Evolutionary conservation across 495 filamentous ascomycete genomes (phyloP), one percentile per base, ranked within the genome.

Genomic region (Extremus antarcticus): DNA sequence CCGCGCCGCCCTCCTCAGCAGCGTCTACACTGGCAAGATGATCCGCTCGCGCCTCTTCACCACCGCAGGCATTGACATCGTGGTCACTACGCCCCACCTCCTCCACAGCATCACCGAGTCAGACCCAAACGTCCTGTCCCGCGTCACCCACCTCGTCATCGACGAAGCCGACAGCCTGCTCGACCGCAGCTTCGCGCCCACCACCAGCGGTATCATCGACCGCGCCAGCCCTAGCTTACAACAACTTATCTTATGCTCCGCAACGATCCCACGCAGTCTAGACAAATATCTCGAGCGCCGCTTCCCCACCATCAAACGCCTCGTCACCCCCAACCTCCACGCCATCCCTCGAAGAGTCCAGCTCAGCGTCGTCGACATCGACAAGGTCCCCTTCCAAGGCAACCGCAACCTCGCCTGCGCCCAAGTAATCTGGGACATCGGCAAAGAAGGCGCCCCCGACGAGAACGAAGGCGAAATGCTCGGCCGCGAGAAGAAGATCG

Each of bases 161-260:
- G 92, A 98, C 66, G 92, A 98, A 69, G 92, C 92, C 22, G 92
- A 98, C 70, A 94, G 89, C 13, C 80, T 98, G 13, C 79, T 97
- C 64, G 94, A 98, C 68, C 85, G 89, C 50, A 88, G 87, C 25
- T 98, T 98, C 74, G 71, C 83, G 1, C 85, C 87, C 1, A 83
- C 83, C 24, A 96, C 94, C 0, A 84, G 80, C 15, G 76, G 79
- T 47, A 83, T 97, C 55, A 78, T 97, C 56, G 84, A 90, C 64
- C 82, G 85, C 58, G 76, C 78, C 2, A 74, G 80, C 1, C 84
- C 88, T 1, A 88, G 87, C 0, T 75, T 97, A 9, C 79, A 85
- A 56, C 88, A 95, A 64, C 76, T 97, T n/a, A 79, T 98, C 21
- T 80, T 97, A 54, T 97, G 92, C 74, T 97, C 92, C 2, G 92